Conservation (phyloP, 2,329 filamentous ascomycete genomes). For the Penicillium sp. region DNA sequence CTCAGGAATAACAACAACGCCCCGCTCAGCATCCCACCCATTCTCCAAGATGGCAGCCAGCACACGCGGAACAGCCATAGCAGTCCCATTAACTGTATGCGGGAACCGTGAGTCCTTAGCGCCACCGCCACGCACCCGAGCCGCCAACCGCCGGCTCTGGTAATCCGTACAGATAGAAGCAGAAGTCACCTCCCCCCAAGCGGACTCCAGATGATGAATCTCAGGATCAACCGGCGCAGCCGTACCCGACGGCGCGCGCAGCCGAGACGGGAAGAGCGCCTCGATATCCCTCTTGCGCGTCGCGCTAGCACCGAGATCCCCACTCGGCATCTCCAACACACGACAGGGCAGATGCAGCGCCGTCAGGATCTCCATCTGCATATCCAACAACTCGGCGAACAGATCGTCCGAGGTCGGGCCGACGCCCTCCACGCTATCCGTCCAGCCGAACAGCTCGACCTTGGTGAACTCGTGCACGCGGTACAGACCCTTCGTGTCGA, state of each 20-base stretch:
- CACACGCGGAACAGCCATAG: slow-evolving; percentile 80
- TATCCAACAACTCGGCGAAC: slow-evolving; percentile 76
- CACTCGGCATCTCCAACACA: slow-evolving; percentile 81
- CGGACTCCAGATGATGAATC: slow-evolving; percentile 43
- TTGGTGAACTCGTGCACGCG: slow-evolving; percentile 98
- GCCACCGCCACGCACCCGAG: slow-evolving; percentile 53
- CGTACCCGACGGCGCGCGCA: slow-evolving; percentile 15
- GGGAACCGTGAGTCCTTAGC: slow-evolving; percentile 57
- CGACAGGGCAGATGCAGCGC: slow-evolving; percentile 74
- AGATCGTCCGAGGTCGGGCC: slow-evolving; percentile 37
- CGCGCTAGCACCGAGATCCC: slow-evolving; percentile 82
- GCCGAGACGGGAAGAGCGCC: slow-evolving; percentile 78
- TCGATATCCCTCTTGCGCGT: slow-evolving; percentile 86
- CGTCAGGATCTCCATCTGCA: slow-evolving; percentile 75
- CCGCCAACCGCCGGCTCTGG: slow-evolving; percentile 73
- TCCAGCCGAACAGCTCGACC: slow-evolving; percentile 95
- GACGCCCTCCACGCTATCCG: slow-evolving; percentile 46
- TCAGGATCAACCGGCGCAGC: slow-evolving; percentile 5
- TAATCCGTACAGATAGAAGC: slow-evolving; percentile 91
- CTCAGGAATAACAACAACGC: slow-evolving; percentile 65
- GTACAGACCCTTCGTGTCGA: slow-evolving; percentile 88
- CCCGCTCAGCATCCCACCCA: slow-evolving; percentile 66
- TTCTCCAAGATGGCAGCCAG: slow-evolving; percentile 83
- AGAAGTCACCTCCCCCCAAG: slow-evolving; percentile 90
- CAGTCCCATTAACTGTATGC: slow-evolving; percentile 88